Base-by-base conservation (phyloP, 1,139 yeast genomes). In the Yamadazyma songkhlaensis region DNA sequence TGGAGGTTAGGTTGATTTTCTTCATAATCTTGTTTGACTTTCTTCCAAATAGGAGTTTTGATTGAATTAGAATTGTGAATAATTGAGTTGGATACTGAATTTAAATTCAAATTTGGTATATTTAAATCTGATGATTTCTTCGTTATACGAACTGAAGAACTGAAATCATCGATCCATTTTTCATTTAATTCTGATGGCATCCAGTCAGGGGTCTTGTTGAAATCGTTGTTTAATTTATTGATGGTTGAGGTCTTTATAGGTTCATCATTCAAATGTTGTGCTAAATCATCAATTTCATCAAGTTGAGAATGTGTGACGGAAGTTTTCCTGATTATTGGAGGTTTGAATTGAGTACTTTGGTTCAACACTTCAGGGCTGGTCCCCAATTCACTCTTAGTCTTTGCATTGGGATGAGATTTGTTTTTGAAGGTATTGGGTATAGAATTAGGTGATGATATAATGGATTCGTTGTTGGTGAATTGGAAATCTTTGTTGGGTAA, bases 381-480 rank as follows among this genome's bases (percentile, higher is more conserved):
- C 2, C 36, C 36, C 21, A 33, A 33, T 20, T 25, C 31, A 11
- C 57, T 44, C 46, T 69, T 71, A 0, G 76, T 64, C 39, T 54
- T 61, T 20, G 77, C 77, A 46, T 69, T 71, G 8, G 76, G 74
- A 45, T 67, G 73, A 9, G 72, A 64, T 43, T 70, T 71, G 47
- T 69, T 62, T 40, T 68, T 62, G 55, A 71, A 71, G 0, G 77
- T 71, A 45, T 71, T 71, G 21, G 77, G 76, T 14, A 67, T 64
- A 3, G 74, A 66, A 9, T 50, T 52, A 3, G 60, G 45, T 2
- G 62, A 57, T 8, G 64, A 56, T 13, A 27, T 29, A 32, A 15
- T 42, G 40, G 30, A 41, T 44, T 41, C 45, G 26, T 56, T 55
- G 23, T 34, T 34, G 3, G 36, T 34, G 14, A 53, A 54, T 13